Base-by-base conservation (phyloP, 495 filamentous ascomycete species). In the Xylaria longipes region DNA sequence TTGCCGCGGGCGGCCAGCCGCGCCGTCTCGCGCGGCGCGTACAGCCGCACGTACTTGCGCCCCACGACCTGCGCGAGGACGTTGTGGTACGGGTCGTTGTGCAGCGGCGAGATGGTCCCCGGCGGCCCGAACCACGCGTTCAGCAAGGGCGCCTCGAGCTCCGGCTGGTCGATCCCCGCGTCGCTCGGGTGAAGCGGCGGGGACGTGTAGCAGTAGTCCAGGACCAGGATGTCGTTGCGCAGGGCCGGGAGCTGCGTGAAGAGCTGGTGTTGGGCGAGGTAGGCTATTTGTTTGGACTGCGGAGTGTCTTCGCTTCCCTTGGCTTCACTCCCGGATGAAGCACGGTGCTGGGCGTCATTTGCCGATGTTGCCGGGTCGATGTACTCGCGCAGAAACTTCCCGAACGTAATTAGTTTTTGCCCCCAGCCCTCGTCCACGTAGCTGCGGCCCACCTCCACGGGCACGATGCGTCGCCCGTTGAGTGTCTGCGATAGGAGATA, bases 1-100 rank as follows among this genome's bases (percentile, higher is more conserved):
- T 85, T 80, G 8, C 84, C 83, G 58, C 91, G 84, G 0, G 93
- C 89, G 73, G 92, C 88, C 75, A 98, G 75, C 75, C 80, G 86
- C 45, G 46, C 27, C 72, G 87, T 83, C 81, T 92, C 77, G 31
- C 69, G 71, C 0, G 95, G 94, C 5, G 90, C 84, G 80, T 98
- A 99, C 5, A 98, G 84, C 3, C 95, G 85, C 37, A 99, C 83
- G 77, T 98, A 99, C 79, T 99, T 99, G 52, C 88, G 85, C 0
- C 96, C 96, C 0, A 97, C 93, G 0, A 98, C 92, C 77, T 98
- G 96, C 25, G 91, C 89, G 14, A 99, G 87, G 41, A 98, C 88
- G 75, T 99, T 99, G 76, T 98, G 92, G 77, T 97, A 94, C 2
- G 94, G 93, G 76, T 99, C 96, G 27, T 93, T 95, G 79, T 99